Conservation (phyloP, 345 rosid species). For the Psidium friedrichsthalianum region DNA sequence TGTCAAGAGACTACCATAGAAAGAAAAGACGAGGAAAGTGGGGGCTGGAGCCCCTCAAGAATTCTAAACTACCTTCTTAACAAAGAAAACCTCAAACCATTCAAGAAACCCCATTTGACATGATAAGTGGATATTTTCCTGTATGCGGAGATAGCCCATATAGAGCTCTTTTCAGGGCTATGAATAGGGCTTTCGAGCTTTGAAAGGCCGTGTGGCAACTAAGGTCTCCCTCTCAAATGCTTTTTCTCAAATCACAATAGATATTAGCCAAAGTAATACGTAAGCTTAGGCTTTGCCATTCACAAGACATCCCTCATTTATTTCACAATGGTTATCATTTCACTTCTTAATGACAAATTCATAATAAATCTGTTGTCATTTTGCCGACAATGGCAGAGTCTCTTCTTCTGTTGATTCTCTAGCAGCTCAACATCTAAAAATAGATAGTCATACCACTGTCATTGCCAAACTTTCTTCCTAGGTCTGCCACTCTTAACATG, state of each 20-base stretch:
- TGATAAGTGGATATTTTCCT: not conserved
- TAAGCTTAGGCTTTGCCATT: not conserved
- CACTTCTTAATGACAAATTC: not conserved
- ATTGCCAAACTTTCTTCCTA: not conserved
- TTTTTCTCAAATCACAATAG: not conserved
- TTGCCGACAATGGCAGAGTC: not conserved
- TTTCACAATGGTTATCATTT: not conserved
- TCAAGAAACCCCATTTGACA: not conserved
- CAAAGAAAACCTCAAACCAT: not conserved
- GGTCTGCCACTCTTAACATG: not conserved
- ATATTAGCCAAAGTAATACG: not conserved
- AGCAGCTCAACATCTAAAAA: not conserved
- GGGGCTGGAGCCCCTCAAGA: not conserved
- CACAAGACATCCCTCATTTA: not conserved
- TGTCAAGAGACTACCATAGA: not conserved
- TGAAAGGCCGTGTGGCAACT: not conserved
- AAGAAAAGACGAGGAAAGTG: not conserved
- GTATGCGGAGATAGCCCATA: not conserved
- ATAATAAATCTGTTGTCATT: not conserved
- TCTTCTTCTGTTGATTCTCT: not conserved
- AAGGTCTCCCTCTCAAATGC: not conserved
- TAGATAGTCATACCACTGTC: not conserved
- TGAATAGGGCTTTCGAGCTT: not conserved
- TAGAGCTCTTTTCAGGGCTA: not conserved
- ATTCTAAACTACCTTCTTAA: not conserved